Evolutionary conservation across 495 filamentous ascomycete species (phyloP).

Genomic region (Coniosporium apollinis): DNA sequence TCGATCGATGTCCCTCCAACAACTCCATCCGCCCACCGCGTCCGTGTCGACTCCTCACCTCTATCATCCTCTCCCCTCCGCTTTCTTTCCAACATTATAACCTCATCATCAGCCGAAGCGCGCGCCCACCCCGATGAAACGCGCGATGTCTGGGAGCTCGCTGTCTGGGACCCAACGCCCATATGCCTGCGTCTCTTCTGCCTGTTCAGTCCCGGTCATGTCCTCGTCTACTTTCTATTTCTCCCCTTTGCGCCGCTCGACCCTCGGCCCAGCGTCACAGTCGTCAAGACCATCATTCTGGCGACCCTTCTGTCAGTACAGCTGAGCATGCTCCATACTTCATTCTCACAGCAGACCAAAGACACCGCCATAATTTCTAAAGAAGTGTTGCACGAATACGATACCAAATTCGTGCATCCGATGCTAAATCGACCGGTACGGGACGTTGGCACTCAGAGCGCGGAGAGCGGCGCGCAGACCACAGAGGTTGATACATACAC

Average conservation of each 20-base stretch:
- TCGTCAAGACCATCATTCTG: slow-evolving; percentile 62
- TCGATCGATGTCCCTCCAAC: slow-evolving; percentile 54
- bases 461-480: slow-evolving; percentile 14
- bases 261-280: slow-evolving; percentile 63
- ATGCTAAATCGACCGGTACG: slow-evolving; percentile 63
- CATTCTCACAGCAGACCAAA: slow-evolving; percentile 69
- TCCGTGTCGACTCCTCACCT: slow-evolving; percentile 79
- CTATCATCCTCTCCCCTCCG: slow-evolving; percentile 61
- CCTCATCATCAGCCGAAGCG: slow-evolving; percentile 41
- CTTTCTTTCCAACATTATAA: slow-evolving; percentile 51
- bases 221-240: slow-evolving; percentile 74
- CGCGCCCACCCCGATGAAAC: slow-evolving; percentile 71
- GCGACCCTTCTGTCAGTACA: slow-evolving; percentile 59
- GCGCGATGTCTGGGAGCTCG: slow-evolving; percentile 87
- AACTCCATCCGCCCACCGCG: slow-evolving; percentile 78
- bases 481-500: slow-evolving; percentile 51
- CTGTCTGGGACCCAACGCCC: slow-evolving; percentile 83
- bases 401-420: slow-evolving; percentile 87
- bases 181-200: slow-evolving; percentile 71
- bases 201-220: slow-evolving; percentile 82
- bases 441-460: slow-evolving; percentile 61
- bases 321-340: slow-evolving; percentile 48
- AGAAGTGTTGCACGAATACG: slow-evolving; percentile 88
- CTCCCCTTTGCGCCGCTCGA: slow-evolving; percentile 61
- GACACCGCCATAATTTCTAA: slow-evolving; percentile 71